phyloP scores from a whole-genome alignment of 2,329 filamentous ascomycete genomes.

The Stylonectria norvegica region DNA sequence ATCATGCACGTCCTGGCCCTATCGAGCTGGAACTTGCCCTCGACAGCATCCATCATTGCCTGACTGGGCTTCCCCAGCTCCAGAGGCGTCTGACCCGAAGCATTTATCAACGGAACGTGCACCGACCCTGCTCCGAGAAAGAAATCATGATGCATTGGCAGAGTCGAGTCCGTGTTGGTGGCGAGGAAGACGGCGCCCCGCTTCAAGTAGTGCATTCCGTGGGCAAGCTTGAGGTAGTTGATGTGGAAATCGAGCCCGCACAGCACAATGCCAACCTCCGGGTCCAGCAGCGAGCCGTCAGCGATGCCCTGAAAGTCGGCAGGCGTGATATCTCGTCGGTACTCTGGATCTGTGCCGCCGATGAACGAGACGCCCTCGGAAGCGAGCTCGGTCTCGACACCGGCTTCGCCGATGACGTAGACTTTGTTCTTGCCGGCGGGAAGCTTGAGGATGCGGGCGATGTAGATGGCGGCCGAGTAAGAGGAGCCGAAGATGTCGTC shows the following conservation, averaged over 20 bases:
- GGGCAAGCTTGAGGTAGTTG: constrained; percentile 88
- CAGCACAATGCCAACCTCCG: constrained; percentile 85
- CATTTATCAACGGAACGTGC: constrained; percentile 72
- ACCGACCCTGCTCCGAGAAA: constrained; percentile 91
- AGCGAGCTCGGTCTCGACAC: constrained; percentile 83
- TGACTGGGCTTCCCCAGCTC: constrained; percentile 92
- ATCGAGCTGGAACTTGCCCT: constrained; percentile 91
- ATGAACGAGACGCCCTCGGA: constrained; percentile 76
- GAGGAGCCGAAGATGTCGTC: constrained; percentile 96
- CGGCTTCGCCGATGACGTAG: constrained; percentile 85
- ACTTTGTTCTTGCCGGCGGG: constrained; percentile 83
- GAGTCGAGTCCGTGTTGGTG: constrained; percentile 87
- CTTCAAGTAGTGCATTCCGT: constrained; percentile 81
- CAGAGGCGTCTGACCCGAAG: constrained; percentile 65
- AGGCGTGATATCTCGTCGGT: constrained; percentile 72
- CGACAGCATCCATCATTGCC: constrained; percentile 98
- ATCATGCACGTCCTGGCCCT: constrained; percentile 88
- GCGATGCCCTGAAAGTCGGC: constrained; percentile 79
- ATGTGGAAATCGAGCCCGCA: constrained; percentile 90
- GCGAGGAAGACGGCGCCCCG: constrained; percentile 83
- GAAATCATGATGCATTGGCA: constrained; percentile 75
- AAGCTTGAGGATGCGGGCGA: constrained; percentile 83
- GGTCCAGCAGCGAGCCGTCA: constrained; percentile 72
- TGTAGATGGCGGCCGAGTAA: constrained; percentile 94
- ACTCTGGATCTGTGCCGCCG: constrained; percentile 78